Percentiles rank a stretch among this genome's conserved stretches.
Conservation (phyloP, 2,329 filamentous ascomycete species). For the Graphiopsis chlorocephala region DNA sequence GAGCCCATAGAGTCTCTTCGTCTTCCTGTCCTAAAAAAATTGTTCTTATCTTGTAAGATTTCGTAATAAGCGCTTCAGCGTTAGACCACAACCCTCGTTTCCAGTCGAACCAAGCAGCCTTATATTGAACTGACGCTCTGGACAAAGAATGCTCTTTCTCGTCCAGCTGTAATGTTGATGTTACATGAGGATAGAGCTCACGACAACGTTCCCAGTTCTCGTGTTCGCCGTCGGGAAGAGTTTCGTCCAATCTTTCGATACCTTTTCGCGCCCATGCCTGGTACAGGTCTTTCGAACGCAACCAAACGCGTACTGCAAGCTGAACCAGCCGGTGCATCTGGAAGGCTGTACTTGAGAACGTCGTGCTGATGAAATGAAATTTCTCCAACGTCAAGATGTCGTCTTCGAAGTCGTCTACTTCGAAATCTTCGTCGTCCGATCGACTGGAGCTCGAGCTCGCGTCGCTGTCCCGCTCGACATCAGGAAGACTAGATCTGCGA, state of each 20-base stretch:
- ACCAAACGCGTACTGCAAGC: conserved; percentile 37
- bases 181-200: background rate
- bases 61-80: background rate
- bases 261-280: conserved; percentile 29
- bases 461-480: background rate
- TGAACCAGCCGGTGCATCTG: conserved; percentile 48
- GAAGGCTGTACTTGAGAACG: conserved; percentile 27
- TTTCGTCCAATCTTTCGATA: background rate
- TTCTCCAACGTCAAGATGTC: conserved; percentile 37
- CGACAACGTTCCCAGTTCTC: background rate
- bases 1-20: too few species aligned
- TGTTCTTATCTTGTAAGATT: background rate
- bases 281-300: conserved; percentile 26
- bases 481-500: too few species aligned
- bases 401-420: conserved; percentile 30
- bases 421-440: background rate
- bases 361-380: conserved; percentile 38
- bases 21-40: background rate
- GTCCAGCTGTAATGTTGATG: background rate
- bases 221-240: background rate
- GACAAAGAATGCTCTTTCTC: background rate
- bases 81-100: conserved; percentile 10
- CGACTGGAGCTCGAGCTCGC: background rate
- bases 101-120: too few species aligned
- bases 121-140: background rate